phyloP scores from a whole-genome alignment of 1,284 basidiomycete species.

The Heimioporus retisporus region DNA sequence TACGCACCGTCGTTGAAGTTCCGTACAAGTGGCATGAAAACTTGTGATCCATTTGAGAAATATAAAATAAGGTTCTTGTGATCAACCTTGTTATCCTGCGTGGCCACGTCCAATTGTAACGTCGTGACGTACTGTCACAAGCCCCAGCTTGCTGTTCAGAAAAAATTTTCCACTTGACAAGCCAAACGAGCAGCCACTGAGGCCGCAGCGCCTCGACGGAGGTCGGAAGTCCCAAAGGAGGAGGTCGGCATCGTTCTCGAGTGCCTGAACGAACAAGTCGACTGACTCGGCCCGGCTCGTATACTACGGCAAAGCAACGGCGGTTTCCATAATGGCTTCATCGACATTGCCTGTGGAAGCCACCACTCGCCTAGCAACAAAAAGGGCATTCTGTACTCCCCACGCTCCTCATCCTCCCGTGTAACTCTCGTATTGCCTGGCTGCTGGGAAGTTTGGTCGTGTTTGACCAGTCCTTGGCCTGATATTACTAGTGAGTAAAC shows the following conservation, averaged over 20 bases:
- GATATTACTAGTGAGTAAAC: too few species aligned
- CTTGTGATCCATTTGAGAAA: too few species aligned
- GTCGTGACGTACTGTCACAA: not conserved
- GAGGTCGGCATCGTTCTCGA: too few species aligned
- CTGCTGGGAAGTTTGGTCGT: slow-evolving; percentile 21
- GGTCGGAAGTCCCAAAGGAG: slow-evolving; percentile 31
- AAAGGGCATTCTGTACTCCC: slow-evolving; percentile 25
- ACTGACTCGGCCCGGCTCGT: too few species aligned
- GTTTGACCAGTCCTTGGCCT: slow-evolving; percentile 29
- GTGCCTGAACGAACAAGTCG: too few species aligned
- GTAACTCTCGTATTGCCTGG: slow-evolving; percentile 8
- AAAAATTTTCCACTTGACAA: slow-evolving; percentile 16
- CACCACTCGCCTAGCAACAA: not conserved
- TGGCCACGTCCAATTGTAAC: too few species aligned
- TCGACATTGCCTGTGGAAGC: slow-evolving; percentile 17
- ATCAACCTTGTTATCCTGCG: too few species aligned
- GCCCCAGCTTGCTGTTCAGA: not conserved
- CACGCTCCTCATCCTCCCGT: slow-evolving; percentile 3
- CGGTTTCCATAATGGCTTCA: slow-evolving; percentile 15
- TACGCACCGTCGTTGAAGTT: too few species aligned
- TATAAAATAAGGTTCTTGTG: too few species aligned
- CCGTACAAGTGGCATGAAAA: too few species aligned
- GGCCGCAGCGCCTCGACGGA: slow-evolving; percentile 23
- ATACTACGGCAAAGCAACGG: slow-evolving; percentile 25
- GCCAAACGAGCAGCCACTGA: slow-evolving; percentile 27